Evolutionary conservation across 441 rosid genomes (phyloP).

Genomic region (Jatropha multifida): DNA sequence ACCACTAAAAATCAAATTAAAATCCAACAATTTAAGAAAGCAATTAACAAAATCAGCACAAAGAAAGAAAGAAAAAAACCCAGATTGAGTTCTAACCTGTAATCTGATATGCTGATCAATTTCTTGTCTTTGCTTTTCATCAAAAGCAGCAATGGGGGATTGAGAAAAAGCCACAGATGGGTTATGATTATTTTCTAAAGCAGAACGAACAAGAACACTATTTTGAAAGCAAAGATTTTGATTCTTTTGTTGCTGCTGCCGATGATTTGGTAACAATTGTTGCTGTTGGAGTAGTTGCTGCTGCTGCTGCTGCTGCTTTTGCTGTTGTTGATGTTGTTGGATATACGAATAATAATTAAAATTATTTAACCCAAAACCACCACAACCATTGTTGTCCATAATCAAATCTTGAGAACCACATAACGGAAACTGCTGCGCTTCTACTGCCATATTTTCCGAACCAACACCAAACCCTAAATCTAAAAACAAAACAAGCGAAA

Average conservation of each 20-base stretch:
- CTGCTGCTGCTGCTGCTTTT: constrained; percentile 24
- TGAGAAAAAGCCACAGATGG: constrained; percentile 23
- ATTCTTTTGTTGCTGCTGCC: constrained; percentile 14
- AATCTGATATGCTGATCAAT: constrained; percentile 52
- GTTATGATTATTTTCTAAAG: constrained; percentile 10
- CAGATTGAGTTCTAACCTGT: constrained; percentile 41
- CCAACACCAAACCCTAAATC: neutral
- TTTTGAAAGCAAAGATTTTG: constrained; percentile 31
- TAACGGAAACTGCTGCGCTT: constrained; percentile 51
- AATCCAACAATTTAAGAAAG: too few relatives aligned
- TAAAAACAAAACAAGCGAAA: constrained; percentile 7
- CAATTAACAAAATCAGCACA: neutral
- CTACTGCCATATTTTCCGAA: constrained; percentile 54
- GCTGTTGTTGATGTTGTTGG: constrained; percentile 24
- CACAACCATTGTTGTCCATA: constrained; percentile 39
- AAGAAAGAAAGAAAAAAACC: neutral
- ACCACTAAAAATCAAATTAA: neutral
- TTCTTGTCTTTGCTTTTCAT: constrained; percentile 55
- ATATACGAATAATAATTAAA: constrained; percentile 18
- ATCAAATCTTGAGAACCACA: constrained; percentile 46
- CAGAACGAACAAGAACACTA: constrained; percentile 2
- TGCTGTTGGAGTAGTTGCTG: constrained; percentile 9
- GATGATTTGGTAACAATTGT: constrained; percentile 19
- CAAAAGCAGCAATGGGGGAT: constrained; percentile 24
- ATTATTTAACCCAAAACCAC: constrained; percentile 27